Base-by-base conservation (phyloP, 1,284 basidiomycete genomes). In the Cutaneotrichosporon spelunceum region DNA sequence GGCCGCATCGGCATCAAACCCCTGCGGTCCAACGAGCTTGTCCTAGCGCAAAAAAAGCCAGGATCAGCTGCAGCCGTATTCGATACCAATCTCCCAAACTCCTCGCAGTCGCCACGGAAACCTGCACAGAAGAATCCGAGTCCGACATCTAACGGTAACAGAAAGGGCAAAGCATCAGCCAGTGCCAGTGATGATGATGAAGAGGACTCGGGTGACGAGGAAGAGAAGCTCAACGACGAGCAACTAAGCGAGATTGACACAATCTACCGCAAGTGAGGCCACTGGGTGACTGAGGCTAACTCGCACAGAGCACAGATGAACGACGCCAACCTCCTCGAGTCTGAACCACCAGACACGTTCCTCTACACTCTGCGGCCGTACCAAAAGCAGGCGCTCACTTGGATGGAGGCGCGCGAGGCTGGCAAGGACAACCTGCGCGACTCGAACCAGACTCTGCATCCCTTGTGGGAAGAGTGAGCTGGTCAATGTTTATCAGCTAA, bases 331-430 rank as follows among this genome's bases (percentile, higher is more conserved):
- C 84, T 99, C 78, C 84, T 83, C 23, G 88, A 89, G 75, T 91
- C 90, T 83, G 88, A 95, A 33, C 90, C 94, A 5, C 83, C 87
- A 1, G 82, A 86, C 3, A 86, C 87, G 0, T 99, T 99, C 77
- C 82, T 85, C 0, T 83, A 97, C 53, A 87, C 82, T 0, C 79
- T 98, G 29, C 86, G 93, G 50, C 86, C 86, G 30, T 99, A 99
- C 78, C 95, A 98, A 73, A 96, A 93, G 72, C 94, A 99, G 76
- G 94, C 93, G 2, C 81, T 98, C 56, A 82, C 81, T 84, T 99
- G 95, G 94, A 94, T 98, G 93, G 83, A 86, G 66, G 90, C 88
- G 1, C 84, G 94, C 67, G 95, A 97, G 79, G 85, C 83, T 0
- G 89, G 88, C 2, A 82, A 85, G 24, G 81, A 82, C 63, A 85